phyloP scores from a whole-genome alignment of 805 yeast species.

The Priceomyces castillae region DNA sequence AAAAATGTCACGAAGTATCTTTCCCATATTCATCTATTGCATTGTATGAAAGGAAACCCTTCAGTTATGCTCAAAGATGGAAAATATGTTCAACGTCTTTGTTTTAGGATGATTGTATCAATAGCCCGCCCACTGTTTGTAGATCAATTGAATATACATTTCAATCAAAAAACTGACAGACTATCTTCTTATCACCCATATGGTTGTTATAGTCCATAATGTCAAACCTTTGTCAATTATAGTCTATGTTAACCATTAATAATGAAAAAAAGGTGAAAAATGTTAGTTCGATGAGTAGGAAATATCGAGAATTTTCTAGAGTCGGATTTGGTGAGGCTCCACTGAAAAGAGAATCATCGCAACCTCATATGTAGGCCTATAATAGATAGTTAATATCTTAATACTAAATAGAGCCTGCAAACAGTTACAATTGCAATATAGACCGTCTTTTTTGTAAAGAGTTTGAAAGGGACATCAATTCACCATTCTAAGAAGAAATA shows the following conservation, averaged over 20 bases:
- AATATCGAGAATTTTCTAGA: conserved; percentile 1
- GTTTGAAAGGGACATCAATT: too few species aligned
- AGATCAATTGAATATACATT: background rate
- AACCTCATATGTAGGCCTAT: background rate
- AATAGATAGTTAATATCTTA: too few species aligned
- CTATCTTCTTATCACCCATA: conserved; percentile 12
- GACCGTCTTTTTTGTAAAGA: too few species aligned
- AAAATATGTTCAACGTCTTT: conserved; percentile 74
- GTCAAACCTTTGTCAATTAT: conserved; percentile 10
- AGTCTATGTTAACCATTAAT: conserved; percentile 5
- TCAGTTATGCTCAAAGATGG: conserved; percentile 55
- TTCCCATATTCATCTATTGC: conserved; percentile 75
- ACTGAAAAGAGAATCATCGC: background rate
- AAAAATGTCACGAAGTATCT: conserved; percentile 65
- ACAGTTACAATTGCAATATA: too few species aligned
- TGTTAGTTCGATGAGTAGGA: background rate
- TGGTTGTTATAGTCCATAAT: conserved; percentile 5
- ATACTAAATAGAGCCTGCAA: too few species aligned
- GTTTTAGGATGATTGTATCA: conserved; percentile 66
- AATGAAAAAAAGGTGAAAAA: background rate
- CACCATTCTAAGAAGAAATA: too few species aligned
- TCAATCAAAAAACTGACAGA: conserved; percentile 8
- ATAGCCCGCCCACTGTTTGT: conserved; percentile 16
- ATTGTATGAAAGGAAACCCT: conserved; percentile 13
- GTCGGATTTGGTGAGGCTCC: background rate